Conservation (phyloP, 257 asterid genomes). For the Jasminum sambac region DNA sequence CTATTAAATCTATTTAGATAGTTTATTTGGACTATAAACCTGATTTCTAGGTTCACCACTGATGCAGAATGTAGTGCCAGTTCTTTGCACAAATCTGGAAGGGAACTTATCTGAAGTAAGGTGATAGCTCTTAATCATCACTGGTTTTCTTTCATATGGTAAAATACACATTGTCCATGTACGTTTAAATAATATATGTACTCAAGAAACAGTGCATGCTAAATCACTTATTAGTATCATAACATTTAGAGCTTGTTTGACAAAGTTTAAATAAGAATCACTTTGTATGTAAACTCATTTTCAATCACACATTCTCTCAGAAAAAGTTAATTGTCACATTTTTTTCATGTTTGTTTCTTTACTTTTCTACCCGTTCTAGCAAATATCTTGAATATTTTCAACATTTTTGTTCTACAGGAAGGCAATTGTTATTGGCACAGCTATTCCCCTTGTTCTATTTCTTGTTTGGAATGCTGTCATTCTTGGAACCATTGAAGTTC, state of each 20-base stretch:
- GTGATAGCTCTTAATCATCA: conserved; percentile 44
- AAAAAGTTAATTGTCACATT: no score
- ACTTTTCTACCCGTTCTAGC: background rate
- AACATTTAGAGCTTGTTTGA: no score
- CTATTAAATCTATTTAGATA: background rate
- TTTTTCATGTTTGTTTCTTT: background rate
- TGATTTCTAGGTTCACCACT: conserved; percentile 13
- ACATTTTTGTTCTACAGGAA: conserved; percentile 54
- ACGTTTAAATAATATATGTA: background rate
- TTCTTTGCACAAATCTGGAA: conserved; percentile 91
- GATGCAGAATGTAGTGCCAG: conserved; percentile 93
- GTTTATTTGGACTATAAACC: background rate
- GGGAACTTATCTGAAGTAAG: conserved; percentile 86
- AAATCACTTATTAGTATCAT: no score
- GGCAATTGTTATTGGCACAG: conserved; percentile 78
- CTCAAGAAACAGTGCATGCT: no score
- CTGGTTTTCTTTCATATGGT: background rate
- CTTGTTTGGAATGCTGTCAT: conserved; percentile 91
- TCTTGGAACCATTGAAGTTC: conserved; percentile 65
- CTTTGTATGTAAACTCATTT: no score
- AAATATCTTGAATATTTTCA: conserved; percentile 1
- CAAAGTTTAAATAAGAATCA: no score
- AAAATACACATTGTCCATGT: conserved; percentile 7
- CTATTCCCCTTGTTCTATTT: conserved; percentile 80
- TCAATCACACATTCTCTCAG: no score